Percentiles rank a stretch among this genome's conserved stretches.
Conservation (phyloP, 2,329 filamentous ascomycete genomes). For the Calonectria henricotiae region DNA sequence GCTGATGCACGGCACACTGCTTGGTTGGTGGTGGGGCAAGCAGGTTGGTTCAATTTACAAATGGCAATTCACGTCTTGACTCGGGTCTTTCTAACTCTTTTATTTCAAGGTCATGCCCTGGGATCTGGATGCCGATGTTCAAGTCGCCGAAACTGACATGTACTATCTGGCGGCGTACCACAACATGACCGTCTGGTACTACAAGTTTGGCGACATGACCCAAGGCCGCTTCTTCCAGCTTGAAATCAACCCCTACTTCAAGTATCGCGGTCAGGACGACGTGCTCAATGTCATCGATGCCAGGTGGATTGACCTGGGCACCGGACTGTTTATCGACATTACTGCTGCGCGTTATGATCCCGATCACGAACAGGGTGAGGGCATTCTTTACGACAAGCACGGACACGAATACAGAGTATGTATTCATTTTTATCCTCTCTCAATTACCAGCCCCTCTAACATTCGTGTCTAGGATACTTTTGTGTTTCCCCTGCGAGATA, state of each 20-base stretch:
- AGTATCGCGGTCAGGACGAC: slow-evolving; percentile 59
- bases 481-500: slow-evolving; percentile 80
- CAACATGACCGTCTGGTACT: slow-evolving; percentile 72
- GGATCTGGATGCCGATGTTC: slow-evolving; percentile 85
- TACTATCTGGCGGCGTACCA: slow-evolving; percentile 76
- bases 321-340: slow-evolving; percentile 68
- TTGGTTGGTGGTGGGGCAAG: slow-evolving; percentile 91
- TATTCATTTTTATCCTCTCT: neutral
- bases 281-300: slow-evolving; percentile 65
- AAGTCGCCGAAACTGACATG: slow-evolving; percentile 79
- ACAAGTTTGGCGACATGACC: slow-evolving; percentile 59
- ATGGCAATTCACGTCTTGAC: neutral
- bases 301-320: slow-evolving; percentile 66
- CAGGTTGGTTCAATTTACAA: slow-evolving; percentile 54
- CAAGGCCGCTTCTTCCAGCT: slow-evolving; percentile 65
- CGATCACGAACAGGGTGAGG: slow-evolving; percentile 61
- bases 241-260: slow-evolving; percentile 66
- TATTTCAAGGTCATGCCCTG: slow-evolving; percentile 78
- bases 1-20: slow-evolving; percentile 87
- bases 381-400: slow-evolving; percentile 68
- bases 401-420: slow-evolving; percentile 67
- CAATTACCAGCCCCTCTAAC: neutral
- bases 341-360: slow-evolving; percentile 67
- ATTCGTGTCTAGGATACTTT: slow-evolving; percentile 64
- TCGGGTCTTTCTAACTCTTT: slow-evolving; percentile 26